Evolutionary conservation across 768 basidiomycete species (phyloP).

Genomic region (Mycena indigotica): DNA sequence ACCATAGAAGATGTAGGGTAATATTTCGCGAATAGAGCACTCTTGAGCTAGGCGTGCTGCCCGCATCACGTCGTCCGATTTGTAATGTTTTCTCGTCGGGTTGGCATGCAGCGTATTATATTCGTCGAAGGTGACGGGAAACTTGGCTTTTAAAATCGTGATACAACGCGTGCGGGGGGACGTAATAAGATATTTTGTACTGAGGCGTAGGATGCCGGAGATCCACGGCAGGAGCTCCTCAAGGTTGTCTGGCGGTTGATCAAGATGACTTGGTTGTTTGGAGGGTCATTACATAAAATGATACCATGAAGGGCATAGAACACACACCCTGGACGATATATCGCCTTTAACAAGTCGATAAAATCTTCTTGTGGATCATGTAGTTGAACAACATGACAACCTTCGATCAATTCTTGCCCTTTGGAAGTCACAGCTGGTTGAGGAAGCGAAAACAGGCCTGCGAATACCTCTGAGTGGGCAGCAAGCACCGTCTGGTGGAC

Average conservation of each 20-base stretch:
- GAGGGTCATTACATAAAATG: neutral
- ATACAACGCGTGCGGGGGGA: conserved; percentile 57
- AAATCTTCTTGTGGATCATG: conserved; percentile 53
- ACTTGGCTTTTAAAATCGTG: conserved; percentile 42
- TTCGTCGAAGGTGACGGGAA: conserved; percentile 42
- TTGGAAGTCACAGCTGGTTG: conserved; percentile 38
- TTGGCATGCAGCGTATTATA: conserved; percentile 32
- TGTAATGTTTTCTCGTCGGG: conserved; percentile 31
- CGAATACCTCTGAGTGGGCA: conserved; percentile 66
- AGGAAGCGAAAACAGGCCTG: conserved; percentile 61
- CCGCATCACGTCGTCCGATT: conserved; percentile 45
- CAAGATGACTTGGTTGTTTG: conserved; percentile 44
- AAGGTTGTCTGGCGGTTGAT: conserved; percentile 41
- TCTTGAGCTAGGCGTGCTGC: conserved; percentile 46
- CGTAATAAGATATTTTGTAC: conserved; percentile 61
- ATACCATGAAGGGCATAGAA: neutral
- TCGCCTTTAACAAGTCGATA: conserved; percentile 49
- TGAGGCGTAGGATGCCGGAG: conserved; percentile 59
- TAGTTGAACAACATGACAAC: conserved; percentile 52
- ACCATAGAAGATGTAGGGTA: conserved; percentile 56
- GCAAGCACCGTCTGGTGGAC: conserved; percentile 50
- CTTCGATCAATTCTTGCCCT: conserved; percentile 44
- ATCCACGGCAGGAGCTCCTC: conserved; percentile 48
- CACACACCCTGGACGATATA: conserved; percentile 52
- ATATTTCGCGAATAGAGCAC: conserved; percentile 39